A percentile compares a stretch with the other conserved stretches of the same genome.
These are phyloP conservation scores for Penicillium parvum DNA, from an alignment of 495 filamentous ascomycete genomes.

Conservation along the genomic window DNA sequence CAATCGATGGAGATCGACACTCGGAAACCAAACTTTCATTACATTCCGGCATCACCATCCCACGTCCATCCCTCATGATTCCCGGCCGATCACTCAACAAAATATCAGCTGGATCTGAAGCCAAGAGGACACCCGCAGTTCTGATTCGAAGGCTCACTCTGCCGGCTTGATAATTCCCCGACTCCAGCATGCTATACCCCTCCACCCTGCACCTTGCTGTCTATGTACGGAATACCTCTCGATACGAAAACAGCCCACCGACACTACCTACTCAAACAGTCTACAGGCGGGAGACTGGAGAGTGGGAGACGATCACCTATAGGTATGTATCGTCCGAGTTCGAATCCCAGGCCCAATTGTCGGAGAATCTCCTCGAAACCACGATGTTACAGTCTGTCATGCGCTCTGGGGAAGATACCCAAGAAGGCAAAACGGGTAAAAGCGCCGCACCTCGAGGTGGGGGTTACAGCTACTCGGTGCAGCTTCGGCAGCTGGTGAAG, in stretches of 20 bases:
- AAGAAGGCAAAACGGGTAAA: background rate
- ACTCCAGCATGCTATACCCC: background rate
- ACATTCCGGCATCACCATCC: background rate
- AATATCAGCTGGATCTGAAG: background rate
- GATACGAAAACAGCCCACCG: too few species aligned
- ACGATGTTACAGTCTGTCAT: too few species aligned
- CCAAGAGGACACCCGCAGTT: background rate
- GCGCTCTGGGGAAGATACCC: background rate
- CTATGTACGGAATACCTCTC: too few species aligned
- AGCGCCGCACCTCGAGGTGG: background rate
- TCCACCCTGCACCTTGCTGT: too few species aligned
- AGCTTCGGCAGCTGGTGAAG: slow-evolving; percentile 3
- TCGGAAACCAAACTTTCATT: background rate
- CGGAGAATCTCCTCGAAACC: background rate
- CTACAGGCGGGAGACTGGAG: background rate
- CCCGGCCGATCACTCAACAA: background rate
- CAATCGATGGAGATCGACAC: too few species aligned
- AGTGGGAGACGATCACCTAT: background rate
- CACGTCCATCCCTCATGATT: background rate
- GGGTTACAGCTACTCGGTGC: background rate
- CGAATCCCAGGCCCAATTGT: too few species aligned
- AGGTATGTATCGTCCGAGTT: too few species aligned
- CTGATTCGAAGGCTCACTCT: background rate
- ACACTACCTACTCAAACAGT: too few species aligned
- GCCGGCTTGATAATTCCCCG: slow-evolving; percentile 5